Evolutionary conservation across 2,329 filamentous ascomycete genomes (phyloP).

Genomic region (Scytalidium lignicola): DNA sequence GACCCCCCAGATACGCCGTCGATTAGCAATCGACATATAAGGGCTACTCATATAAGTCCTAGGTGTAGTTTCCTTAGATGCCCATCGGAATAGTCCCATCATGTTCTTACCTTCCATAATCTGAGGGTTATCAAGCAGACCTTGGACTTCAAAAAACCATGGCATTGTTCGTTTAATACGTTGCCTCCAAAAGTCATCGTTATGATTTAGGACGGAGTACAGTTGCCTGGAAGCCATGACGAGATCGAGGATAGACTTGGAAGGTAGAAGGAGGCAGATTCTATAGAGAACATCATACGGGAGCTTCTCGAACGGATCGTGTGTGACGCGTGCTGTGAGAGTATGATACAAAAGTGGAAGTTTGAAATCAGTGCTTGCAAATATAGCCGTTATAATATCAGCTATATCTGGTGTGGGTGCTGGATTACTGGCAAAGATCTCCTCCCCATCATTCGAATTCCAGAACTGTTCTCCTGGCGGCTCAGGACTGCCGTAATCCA

Average conservation of each 20-base stretch:
- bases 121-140: conserved; percentile 1
- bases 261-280: conserved; percentile 2
- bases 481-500: conserved; percentile 2
- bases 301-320: conserved; percentile 5
- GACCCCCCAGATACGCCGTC: conserved; percentile 25
- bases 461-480: conserved; percentile 1
- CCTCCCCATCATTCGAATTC: neutral
- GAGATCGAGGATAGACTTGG: conserved; percentile 1
- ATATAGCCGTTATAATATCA: neutral
- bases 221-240: conserved; percentile 3
- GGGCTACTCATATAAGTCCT: conserved; percentile 16
- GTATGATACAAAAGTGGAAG: neutral
- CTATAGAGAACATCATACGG: conserved; percentile 6
- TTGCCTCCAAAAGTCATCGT: conserved; percentile 3
- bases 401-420: neutral
- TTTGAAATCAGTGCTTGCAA: conserved; percentile 4
- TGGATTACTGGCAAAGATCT: conserved; percentile 1
- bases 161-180: conserved; percentile 1
- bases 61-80: conserved; percentile 13
- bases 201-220: neutral
- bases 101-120: neutral
- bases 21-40: conserved; percentile 28
- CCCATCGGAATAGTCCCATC: conserved; percentile 14
- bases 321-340: conserved; percentile 1
- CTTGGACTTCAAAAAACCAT: conserved; percentile 7